phyloP scores from a whole-genome alignment of 169 alveolate species.

The Plasmodium ovale region DNA sequence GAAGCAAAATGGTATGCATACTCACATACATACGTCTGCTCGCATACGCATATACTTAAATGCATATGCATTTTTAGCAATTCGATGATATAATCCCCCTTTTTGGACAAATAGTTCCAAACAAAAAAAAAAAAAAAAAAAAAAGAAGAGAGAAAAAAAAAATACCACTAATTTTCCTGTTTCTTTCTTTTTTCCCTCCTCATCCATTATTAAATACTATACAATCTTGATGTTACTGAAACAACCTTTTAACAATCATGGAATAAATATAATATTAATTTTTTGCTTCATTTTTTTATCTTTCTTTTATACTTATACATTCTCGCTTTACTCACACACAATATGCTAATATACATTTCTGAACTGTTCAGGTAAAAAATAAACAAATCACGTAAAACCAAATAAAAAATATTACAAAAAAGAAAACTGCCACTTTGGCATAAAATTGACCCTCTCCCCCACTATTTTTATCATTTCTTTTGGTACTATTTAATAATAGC shows the following conservation, averaged over 20 bases:
- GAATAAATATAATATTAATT: too few relatives aligned
- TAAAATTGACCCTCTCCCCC: not conserved
- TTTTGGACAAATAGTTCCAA: not conserved
- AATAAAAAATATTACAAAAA: too few relatives aligned
- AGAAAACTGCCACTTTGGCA: too few relatives aligned
- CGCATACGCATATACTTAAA: too few relatives aligned
- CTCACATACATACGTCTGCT: too few relatives aligned
- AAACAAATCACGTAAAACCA: too few relatives aligned
- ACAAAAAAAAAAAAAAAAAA: too few relatives aligned
- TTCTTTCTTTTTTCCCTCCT: not conserved
- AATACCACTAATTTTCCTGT: not conserved
- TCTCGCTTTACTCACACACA: not conserved
- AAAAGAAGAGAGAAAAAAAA: too few relatives aligned
- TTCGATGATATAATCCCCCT: too few relatives aligned
- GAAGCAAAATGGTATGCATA: too few relatives aligned
- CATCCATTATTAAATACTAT: not conserved
- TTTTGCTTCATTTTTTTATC: not conserved
- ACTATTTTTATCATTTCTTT: not conserved
- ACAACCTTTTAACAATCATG: not conserved
- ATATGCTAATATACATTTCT: not conserved
- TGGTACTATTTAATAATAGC: constrained; percentile 8
- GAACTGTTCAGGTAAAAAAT: constrained; percentile 15
- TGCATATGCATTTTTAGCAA: too few relatives aligned
- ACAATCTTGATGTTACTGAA: not conserved
- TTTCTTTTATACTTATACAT: not conserved